Conservation (phyloP, 2,329 filamentous ascomycete species). For the Cordyceps sp. region DNA sequence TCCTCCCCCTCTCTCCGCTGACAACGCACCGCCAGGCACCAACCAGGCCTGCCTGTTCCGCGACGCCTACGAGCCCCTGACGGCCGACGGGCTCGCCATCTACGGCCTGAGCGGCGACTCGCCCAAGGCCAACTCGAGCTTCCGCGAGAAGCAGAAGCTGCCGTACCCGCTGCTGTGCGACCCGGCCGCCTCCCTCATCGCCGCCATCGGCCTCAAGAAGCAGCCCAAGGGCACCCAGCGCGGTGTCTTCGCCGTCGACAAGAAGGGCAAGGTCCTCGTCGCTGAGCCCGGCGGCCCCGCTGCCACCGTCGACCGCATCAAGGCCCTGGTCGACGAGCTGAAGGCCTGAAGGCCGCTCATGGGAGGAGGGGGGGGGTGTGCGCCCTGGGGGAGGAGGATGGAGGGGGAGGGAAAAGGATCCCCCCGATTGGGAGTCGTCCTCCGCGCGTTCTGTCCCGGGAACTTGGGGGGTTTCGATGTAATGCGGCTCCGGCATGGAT, state of each 20-base stretch:
- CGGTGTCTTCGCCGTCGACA: constrained; percentile 78
- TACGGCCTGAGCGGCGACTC: constrained; percentile 82
- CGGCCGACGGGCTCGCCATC: constrained; percentile 64
- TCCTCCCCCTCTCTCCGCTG: neutral
- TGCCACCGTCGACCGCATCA: constrained; percentile 61
- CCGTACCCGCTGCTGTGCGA: constrained; percentile 85
- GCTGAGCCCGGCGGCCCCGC: constrained; percentile 61
- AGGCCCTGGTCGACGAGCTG: constrained; percentile 44
- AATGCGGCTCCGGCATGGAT: no score
- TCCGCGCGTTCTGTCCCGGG: no score
- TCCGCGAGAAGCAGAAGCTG: constrained; percentile 81
- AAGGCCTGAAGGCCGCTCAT: constrained; percentile 5
- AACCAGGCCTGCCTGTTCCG: constrained; percentile 89
- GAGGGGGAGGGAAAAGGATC: no score
- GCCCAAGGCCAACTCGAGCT: constrained; percentile 81
- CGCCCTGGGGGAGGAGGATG: no score
- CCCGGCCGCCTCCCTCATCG: constrained; percentile 54
- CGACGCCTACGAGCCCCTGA: constrained; percentile 63
- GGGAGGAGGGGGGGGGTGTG: no score
- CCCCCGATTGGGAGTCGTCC: no score
- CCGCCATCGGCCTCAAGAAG: constrained; percentile 82
- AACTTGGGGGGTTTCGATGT: no score
- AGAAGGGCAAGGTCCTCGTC: constrained; percentile 63
- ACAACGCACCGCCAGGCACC: constrained; percentile 46
- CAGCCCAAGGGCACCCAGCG: constrained; percentile 61